These are phyloP conservation scores for Fusarium longipes DNA, from an alignment of 2,329 filamentous ascomycete genomes.

Conservation along the genomic window DNA sequence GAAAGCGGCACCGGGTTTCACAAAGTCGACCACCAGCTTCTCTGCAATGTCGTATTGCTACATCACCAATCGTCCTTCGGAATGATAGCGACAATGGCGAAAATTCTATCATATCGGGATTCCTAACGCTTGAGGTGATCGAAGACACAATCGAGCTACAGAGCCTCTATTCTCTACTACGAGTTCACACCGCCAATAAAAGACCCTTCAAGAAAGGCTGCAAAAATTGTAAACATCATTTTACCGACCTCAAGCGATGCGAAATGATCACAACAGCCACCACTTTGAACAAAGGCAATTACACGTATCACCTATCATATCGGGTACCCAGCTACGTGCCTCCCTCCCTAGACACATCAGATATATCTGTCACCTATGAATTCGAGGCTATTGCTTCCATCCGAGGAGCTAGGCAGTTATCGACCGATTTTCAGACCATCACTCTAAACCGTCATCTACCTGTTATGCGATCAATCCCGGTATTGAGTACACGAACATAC, in stretches of 20 bases:
- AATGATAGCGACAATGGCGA: neutral
- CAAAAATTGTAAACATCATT: conserved; percentile 27
- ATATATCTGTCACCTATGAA: conserved; percentile 81
- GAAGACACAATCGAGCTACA: conserved; percentile 15
- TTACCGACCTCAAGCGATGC: conserved; percentile 30
- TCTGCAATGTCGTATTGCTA: conserved; percentile 22
- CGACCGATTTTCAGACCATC: conserved; percentile 56
- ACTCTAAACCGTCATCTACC: conserved; percentile 74
- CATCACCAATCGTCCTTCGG: conserved; percentile 6
- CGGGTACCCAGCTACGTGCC: conserved; percentile 85
- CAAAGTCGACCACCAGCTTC: neutral
- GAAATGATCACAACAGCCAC: conserved; percentile 10
- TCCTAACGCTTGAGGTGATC: neutral
- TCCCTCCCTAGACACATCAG: conserved; percentile 77
- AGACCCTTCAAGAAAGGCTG: conserved; percentile 33
- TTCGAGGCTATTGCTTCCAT: conserved; percentile 74
- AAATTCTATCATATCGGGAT: conserved; percentile 12
- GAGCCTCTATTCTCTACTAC: conserved; percentile 7
- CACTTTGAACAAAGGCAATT: neutral
- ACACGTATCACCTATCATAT: conserved; percentile 83
- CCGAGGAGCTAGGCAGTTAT: conserved; percentile 61
- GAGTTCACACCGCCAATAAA: conserved; percentile 8
- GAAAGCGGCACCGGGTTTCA: neutral
- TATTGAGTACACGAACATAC: conserved; percentile 80
- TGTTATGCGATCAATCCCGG: conserved; percentile 78